Percentiles rank a stretch among this genome's conserved stretches.
These are phyloP conservation scores for Rhodosporidiobolus sp. DNA, from an alignment of 768 basidiomycete genomes.

Conservation along the genomic window DNA sequence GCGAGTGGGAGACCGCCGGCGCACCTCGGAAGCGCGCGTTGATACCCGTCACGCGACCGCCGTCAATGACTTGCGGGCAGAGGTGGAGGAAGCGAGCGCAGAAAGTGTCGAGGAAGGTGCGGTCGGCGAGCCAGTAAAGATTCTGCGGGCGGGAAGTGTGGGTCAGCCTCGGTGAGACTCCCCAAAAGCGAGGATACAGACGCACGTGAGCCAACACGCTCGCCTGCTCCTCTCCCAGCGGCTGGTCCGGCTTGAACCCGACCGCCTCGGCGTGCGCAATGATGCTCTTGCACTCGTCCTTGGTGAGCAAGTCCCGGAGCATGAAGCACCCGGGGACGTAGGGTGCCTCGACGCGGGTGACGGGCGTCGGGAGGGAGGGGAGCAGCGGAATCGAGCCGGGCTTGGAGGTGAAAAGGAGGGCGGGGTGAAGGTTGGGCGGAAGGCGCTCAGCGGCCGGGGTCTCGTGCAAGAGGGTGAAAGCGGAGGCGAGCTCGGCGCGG, in stretches of 20 bases:
- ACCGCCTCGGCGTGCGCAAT: constrained; percentile 55
- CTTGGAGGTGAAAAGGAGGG: constrained; percentile 55
- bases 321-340: constrained; percentile 56
- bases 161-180: background rate
- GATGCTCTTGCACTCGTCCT: constrained; percentile 54
- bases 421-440: constrained; percentile 58
- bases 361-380: constrained; percentile 44
- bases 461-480: constrained; percentile 43
- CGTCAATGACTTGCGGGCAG: constrained; percentile 52
- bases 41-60: constrained; percentile 55
- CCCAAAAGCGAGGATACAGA: background rate
- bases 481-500: constrained; percentile 7
- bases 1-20: background rate
- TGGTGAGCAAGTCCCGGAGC: constrained; percentile 55
- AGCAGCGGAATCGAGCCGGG: constrained; percentile 22
- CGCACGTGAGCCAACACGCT: constrained; percentile 23
- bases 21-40: constrained; percentile 55
- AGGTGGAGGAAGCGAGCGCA: constrained; percentile 53
- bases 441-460: constrained; percentile 56
- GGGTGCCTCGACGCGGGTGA: constrained; percentile 52
- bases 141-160: constrained; percentile 53
- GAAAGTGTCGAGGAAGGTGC: constrained; percentile 51
- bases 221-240: constrained; percentile 45
- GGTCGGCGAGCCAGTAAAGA: constrained; percentile 59
- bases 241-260: constrained; percentile 58